Conservation (phyloP, 176 grass and related monocot genomes). For the Avena insularis region DNA sequence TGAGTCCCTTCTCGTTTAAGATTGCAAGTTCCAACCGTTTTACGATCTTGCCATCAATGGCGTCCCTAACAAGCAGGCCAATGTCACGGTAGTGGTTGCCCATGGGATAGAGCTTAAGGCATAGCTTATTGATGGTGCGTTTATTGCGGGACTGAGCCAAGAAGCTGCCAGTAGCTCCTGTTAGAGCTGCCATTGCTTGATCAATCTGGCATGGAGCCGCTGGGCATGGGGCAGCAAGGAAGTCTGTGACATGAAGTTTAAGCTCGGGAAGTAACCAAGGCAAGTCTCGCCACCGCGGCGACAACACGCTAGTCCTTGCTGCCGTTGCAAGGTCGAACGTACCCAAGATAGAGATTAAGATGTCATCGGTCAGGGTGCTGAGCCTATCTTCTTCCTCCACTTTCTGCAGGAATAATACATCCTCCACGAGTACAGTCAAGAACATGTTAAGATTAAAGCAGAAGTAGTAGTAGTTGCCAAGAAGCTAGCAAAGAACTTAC, state of each 20-base stretch:
- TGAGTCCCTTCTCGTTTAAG: background rate
- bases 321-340: background rate
- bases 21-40: conserved; percentile 10
- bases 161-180: background rate
- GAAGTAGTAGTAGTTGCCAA: background rate
- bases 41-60: background rate
- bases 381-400: background rate
- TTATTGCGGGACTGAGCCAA: background rate
- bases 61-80: background rate
- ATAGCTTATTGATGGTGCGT: background rate
- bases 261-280: conserved; percentile 5
- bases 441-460: background rate
- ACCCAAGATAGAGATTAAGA: background rate
- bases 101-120: background rate
- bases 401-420: conserved; percentile 6
- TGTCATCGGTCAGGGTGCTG: background rate
- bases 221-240: background rate
- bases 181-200: background rate
- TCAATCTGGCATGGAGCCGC: background rate
- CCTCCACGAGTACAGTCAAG: background rate
- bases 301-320: background rate
- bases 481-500: background rate
- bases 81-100: background rate
- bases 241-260: background rate
- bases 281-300: background rate